Evolutionary conservation across 2,329 filamentous ascomycete genomes (phyloP).

Genomic region (Chaetomium sp.): DNA sequence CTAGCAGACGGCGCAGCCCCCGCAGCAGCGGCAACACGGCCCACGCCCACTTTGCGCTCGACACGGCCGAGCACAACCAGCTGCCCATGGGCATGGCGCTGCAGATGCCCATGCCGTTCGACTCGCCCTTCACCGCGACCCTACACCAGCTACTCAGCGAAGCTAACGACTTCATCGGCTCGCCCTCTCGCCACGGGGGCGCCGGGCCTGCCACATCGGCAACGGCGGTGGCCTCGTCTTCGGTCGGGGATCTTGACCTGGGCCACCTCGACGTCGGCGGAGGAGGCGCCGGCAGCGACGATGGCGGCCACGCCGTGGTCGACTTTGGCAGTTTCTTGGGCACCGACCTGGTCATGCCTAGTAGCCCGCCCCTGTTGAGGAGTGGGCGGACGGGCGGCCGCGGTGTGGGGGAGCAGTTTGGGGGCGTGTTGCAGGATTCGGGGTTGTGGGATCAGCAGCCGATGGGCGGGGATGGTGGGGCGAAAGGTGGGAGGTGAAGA

Average conservation of each 20-base stretch:
- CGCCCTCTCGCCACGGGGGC: constrained; percentile 36
- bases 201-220: constrained; percentile 31
- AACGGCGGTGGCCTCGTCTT: not conserved
- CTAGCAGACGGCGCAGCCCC: constrained; percentile 48
- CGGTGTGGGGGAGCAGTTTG: constrained; percentile 33
- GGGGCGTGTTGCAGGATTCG: constrained; percentile 10
- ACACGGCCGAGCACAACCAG: constrained; percentile 37
- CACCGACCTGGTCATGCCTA: constrained; percentile 52
- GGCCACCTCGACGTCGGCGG: not conserved
- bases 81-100: constrained; percentile 2
- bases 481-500: constrained; percentile 22
- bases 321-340: constrained; percentile 54
- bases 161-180: constrained; percentile 49
- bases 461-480: not conserved
- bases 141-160: constrained; percentile 67
- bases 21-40: constrained; percentile 37
- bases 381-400: constrained; percentile 22
- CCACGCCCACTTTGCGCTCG: constrained; percentile 41
- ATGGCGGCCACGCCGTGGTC: constrained; percentile 30
- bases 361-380: constrained; percentile 49
- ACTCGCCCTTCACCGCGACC: constrained; percentile 63
- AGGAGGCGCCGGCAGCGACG: not conserved
- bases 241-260: constrained; percentile 24
- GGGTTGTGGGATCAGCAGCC: not conserved
- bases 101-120: constrained; percentile 37